Conservation (phyloP, 179 eudicot species). For the Drosera spatulata region DNA sequence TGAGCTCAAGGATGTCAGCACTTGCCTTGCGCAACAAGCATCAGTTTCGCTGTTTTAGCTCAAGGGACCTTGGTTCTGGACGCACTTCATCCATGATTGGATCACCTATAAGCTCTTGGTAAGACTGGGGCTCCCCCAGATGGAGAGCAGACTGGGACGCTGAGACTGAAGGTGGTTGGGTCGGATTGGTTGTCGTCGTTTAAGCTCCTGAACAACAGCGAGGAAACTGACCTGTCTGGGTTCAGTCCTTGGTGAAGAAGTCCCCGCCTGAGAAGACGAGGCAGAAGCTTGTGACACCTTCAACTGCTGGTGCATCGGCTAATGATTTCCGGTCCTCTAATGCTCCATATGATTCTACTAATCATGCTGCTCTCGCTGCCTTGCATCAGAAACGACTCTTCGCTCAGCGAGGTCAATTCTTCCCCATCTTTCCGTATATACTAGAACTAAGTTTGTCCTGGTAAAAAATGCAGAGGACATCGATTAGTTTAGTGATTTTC, state of each 20-base stretch:
- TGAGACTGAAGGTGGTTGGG: slow-evolving; percentile 16
- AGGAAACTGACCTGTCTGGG: slow-evolving; percentile 75
- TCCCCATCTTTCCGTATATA: too few species aligned
- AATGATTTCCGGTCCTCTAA: slow-evolving; percentile 22
- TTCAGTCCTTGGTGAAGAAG: slow-evolving; percentile 57
- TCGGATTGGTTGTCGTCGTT: slow-evolving; percentile 26
- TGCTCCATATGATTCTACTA: slow-evolving; percentile 25
- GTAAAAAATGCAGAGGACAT: too few species aligned
- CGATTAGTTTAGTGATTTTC: too few species aligned
- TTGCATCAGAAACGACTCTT: slow-evolving; percentile 54
- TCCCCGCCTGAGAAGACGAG: slow-evolving; percentile 35
- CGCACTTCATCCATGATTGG: slow-evolving; percentile 23
- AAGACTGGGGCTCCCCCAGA: slow-evolving; percentile 36
- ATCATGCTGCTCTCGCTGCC: slow-evolving; percentile 44
- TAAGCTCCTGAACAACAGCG: slow-evolving; percentile 27
- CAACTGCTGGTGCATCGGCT: slow-evolving; percentile 7
- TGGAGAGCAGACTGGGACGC: slow-evolving; percentile 43
- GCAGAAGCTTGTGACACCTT: slow-evolving; percentile 16
- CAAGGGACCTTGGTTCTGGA: slow-evolving; percentile 35
- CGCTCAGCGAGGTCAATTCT: slow-evolving; percentile 2
- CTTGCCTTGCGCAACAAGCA: slow-evolving; percentile 37
- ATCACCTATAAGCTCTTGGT: slow-evolving; percentile 29
- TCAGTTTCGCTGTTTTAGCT: slow-evolving; percentile 40
- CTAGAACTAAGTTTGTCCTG: too few species aligned
- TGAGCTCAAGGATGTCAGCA: slow-evolving; percentile 36